Evolutionary conservation across 305 asterid species (phyloP).

Genomic region (Solanum hybrid): DNA sequence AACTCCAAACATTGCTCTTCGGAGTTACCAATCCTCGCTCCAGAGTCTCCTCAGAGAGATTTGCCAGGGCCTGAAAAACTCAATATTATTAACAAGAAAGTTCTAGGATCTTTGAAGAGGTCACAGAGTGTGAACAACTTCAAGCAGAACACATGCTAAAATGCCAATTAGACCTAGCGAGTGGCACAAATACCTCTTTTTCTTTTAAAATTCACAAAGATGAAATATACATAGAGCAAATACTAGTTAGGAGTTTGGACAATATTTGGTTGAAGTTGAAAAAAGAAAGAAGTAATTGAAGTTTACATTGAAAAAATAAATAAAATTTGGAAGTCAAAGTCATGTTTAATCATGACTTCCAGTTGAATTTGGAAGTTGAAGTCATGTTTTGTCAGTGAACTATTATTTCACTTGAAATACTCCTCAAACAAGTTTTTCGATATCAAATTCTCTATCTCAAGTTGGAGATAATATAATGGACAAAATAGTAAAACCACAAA

Average conservation of each 20-base stretch:
- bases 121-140: not conserved
- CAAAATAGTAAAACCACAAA: not conserved
- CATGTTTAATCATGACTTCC: not conserved
- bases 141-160: not conserved
- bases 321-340: not conserved
- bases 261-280: not conserved
- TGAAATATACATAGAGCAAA: not conserved
- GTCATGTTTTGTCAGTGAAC: not conserved
- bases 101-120: not conserved
- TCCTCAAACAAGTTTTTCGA: not conserved
- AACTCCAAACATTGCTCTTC: conserved; percentile 98
- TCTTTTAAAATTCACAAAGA: not conserved
- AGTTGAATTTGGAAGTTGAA: not conserved
- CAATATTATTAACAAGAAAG: not conserved
- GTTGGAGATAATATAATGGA: not conserved
- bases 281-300: not conserved
- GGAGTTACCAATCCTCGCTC: conserved; percentile 91
- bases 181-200: not conserved
- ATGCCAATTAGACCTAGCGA: not conserved
- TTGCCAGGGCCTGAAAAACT: conserved; percentile 62
- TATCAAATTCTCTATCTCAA: not conserved
- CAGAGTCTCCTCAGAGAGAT: conserved; percentile 85
- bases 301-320: not conserved
- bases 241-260: not conserved
- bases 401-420: not conserved